phyloP scores from a whole-genome alignment of 306 rosid genomes.

The Castanea crenata region DNA sequence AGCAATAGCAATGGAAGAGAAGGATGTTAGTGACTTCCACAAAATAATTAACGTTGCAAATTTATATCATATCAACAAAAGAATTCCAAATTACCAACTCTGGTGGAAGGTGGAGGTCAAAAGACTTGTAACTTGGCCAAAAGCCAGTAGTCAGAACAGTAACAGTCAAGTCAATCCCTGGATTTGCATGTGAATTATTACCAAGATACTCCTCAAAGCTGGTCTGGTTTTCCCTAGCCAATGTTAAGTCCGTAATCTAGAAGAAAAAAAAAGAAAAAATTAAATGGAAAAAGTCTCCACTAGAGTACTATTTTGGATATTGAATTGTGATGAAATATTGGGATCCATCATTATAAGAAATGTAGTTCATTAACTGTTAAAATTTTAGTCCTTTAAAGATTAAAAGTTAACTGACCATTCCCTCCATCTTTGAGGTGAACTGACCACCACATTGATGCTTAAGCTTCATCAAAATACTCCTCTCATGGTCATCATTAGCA shows the following conservation, averaged over 20 bases:
- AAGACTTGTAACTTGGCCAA: conserved; percentile 93
- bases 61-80: not conserved
- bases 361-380: not conserved
- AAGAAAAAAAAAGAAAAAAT: not conserved
- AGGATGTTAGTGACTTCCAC: not conserved
- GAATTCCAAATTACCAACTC: conserved; percentile 64
- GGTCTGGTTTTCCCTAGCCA: conserved; percentile 71
- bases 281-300: not conserved
- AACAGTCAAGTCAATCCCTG: conserved; percentile 77
- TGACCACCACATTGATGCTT: conserved; percentile 89
- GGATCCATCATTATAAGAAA: not conserved
- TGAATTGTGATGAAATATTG: not conserved
- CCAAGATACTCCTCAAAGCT: conserved; percentile 66
- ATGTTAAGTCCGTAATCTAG: conserved; percentile 69
- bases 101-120: conserved; percentile 67
- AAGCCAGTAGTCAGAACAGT: conserved; percentile 79
- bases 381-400: not conserved
- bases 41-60: not conserved
- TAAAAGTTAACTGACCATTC: conserved; percentile 59
- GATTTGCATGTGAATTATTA: conserved; percentile 37
- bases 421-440: conserved; percentile 97
- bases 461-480: conserved; percentile 56
- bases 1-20: conserved; percentile 3
- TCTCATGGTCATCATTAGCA: conserved; percentile 80
- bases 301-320: not conserved